Evolutionary conservation across 257 asterid species (phyloP), one percentile per base, ranked within the genome.

Genomic region (Nicotiana paniculata): DNA sequence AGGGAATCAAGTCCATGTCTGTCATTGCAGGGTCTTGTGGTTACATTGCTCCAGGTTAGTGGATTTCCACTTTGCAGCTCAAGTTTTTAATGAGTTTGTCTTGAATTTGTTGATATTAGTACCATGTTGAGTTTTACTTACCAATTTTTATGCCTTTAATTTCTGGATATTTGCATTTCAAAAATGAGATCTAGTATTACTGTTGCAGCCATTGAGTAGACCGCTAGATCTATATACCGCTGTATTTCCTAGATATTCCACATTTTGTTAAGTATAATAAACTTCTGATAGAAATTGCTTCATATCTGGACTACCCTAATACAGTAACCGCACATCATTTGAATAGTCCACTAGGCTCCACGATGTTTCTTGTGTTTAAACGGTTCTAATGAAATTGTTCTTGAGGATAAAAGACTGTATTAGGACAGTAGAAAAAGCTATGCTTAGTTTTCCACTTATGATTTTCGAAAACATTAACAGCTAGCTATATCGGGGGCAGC

Each of bases 11-110:
- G 32, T 92, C 97, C 24, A 96, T 96, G 99, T 96, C 99, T 17
- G 97, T 88, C 16, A 96, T 96, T 85, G 99, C 99, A n/a, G 99
- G 99, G 4, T 96, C 99, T 77, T 91, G 97, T 70, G 99, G 99
- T 16, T 96, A 96, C 86, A 96, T 96, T 77, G 99, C 99, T 13
- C 99, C 99, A 86, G 99, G 99, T 96, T 15, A 62, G 55, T 80
- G 9, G 13, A 80, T 64, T 48, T 32, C 13, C 79, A 74, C 13
- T 46, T 74, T 74, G 57, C 62, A 24, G 79, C 43, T 46, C 26
- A 12, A 74, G 35, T 66, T 81, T 21, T 66, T 66, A 43, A 46
- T 3, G 59, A 46, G 3, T 46, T 72, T 21, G 59, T 39, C 10
- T 68, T 68, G 33, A 21, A 70, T 43, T 10, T 43, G 78, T 72